Percentiles rank a stretch among this genome's conserved stretches.
These are phyloP conservation scores for Clarireedia homoeocarpa DNA, from an alignment of 2,329 filamentous ascomycete species.

Conservation along the genomic window DNA sequence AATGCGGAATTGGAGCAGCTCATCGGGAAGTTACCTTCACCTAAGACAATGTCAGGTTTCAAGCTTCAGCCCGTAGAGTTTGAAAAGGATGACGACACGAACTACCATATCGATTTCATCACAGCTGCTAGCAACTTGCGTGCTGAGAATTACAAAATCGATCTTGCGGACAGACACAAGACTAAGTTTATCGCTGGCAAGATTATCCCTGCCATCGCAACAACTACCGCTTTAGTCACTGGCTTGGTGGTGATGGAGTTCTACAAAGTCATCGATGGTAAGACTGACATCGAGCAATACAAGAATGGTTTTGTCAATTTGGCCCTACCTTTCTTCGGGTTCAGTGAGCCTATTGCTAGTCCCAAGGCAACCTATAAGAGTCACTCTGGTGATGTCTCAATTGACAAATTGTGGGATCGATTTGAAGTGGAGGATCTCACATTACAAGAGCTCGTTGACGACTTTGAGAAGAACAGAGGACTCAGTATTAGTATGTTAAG, in stretches of 20 bases:
- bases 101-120: constrained; percentile 98
- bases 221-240: constrained; percentile 90
- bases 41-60: constrained; percentile 78
- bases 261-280: constrained; percentile 94
- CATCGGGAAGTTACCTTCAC: constrained; percentile 62
- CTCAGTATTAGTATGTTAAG: constrained; percentile 86
- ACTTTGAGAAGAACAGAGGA: constrained; percentile 68
- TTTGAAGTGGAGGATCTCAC: constrained; percentile 88
- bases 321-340: constrained; percentile 93
- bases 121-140: constrained; percentile 93
- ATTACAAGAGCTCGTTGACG: constrained; percentile 71
- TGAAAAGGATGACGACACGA: constrained; percentile 97
- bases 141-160: constrained; percentile 96
- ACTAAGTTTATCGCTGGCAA: constrained; percentile 99
- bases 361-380: constrained; percentile 87
- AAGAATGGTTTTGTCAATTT: constrained; percentile 99
- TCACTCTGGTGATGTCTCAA: constrained; percentile 66
- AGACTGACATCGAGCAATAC: constrained; percentile 95
- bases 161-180: constrained; percentile 86
- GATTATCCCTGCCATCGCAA: constrained; percentile 98
- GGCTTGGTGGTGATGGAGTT: constrained; percentile 88
- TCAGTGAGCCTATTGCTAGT: constrained; percentile 91
- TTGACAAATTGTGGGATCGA: constrained; percentile 97
- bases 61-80: constrained; percentile 90
- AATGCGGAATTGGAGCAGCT: constrained; percentile 68